Base-by-base conservation (phyloP, 495 filamentous ascomycete species). In the Cercophora scortea region DNA sequence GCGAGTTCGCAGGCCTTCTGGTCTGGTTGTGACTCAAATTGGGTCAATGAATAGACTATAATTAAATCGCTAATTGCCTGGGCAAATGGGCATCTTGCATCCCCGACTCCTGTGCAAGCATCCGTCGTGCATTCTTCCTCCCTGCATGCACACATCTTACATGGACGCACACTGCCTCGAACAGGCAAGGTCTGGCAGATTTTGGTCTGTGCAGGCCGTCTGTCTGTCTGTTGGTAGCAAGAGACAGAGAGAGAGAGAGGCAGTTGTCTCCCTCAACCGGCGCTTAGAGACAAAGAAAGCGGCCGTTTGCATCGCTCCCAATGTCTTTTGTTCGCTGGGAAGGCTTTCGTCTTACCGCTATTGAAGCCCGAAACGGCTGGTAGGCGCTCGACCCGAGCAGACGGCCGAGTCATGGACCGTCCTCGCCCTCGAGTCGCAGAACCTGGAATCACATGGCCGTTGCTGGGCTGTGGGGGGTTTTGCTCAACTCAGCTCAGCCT, bases 331-430 rank as follows among this genome's bases (percentile, higher is more conserved):
- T 25, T 25, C 25, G 25, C 25, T 25, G 25, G 25, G 25, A 25
- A 25, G 25, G 25, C 25, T 25, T 25, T 25, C 25, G 25, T 2
- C 25, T 25, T 54, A 25, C 52, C 45, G 46, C 52, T 49, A 49
- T 54, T 49, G 52, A 42, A 49, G 38, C 47, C 19, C 34, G 33
- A 40, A 12, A 19, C 47, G 16, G 17, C 36, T 10, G 32, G 32
- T 32, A 59, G 50, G 49, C 56, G 56, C 49, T 53, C 41, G 34
- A 50, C 49, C 51, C 15, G 42, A 45, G 47, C 15, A 16, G 17
- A 40, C 34, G 39, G 41, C 52, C 48, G 42, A 53, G 6, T 53
- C 25, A 25, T 33, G 18, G 41, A 16, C 17, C 35, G 42, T 25
- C 5, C 43, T n/a, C 34, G 47, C 43, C 40, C n/a, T 17, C 8